Evolutionary conservation across 495 filamentous ascomycete genomes (phyloP), one percentile per base, ranked within the genome.

Genomic region (Hypoxylon lienhwacheense): DNA sequence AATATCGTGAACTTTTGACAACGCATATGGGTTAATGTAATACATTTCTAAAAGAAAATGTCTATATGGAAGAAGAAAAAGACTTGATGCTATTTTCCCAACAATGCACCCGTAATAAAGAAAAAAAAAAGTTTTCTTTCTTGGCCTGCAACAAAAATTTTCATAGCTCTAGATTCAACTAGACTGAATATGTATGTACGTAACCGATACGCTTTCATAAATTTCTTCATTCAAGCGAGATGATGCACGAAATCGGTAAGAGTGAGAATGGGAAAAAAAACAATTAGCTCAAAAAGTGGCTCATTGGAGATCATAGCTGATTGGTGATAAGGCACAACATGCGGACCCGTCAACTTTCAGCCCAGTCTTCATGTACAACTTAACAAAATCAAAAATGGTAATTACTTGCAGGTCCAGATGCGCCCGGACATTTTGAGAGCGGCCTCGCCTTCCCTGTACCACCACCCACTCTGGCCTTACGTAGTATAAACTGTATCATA

Each of bases 351-450:
- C 28, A 34, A 47, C 36, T 4, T 61, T 61, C 51, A 61, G 58
- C 58, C 58, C 58, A 48, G 48, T 34, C 31, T 50, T 50, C 49
- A 54, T 60, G 56, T 60, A 59, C 57, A 51, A 17, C 50, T 51
- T 55, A 33, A 60, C 37, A 47, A 46, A 46, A 55, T 39, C 20
- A 28, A 36, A 51, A 41, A 55, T n/a, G n/a, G n/a, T n/a, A 47
- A 61, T 61, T 61, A 61, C 58, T 61, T 61, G 58, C 58, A 61
- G 58, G 58, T 61, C 58, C 51, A 61, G 58, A 61, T 55, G 58
- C 51, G 57, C 57, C 57, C 51, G 57, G 51, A 37, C 57, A 47
- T 43, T 34, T 55, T 44, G 31, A 47, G 51, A 61, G 51, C 51
- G 51, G 57, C 51, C 52, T 61, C 58, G 51, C 36, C 51, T 25